A percentile compares a stretch with the other conserved stretches of the same genome.
These are phyloP conservation scores for Graphilbum ipis-grandicollis DNA, from an alignment of 2,329 filamentous ascomycete genomes.

Conservation along the genomic window DNA sequence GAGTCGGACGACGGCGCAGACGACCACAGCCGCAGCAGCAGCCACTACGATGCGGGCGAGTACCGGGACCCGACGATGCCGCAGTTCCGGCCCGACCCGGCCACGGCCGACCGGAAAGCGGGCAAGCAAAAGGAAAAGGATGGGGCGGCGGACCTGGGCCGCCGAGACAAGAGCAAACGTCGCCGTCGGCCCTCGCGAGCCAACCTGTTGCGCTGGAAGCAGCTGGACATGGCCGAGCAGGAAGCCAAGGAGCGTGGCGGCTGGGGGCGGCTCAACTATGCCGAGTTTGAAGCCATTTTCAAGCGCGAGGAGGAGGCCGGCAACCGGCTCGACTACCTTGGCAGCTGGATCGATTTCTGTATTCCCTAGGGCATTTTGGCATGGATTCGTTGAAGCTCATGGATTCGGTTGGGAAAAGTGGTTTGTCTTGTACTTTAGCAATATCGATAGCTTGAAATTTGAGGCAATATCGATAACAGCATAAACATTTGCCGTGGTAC, in stretches of 20 bases:
- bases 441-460: too few species aligned
- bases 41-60: not conserved
- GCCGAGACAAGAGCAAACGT: not conserved
- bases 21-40: not conserved
- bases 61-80: slow-evolving; percentile 46
- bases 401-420: too few species aligned
- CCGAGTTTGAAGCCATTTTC: slow-evolving; percentile 66
- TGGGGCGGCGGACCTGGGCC: not conserved
- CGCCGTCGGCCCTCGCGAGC: not conserved
- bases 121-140: not conserved
- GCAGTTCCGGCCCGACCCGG: slow-evolving; percentile 46
- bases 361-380: slow-evolving; percentile 29
- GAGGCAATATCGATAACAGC: too few species aligned
- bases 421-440: too few species aligned
- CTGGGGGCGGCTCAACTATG: slow-evolving; percentile 57
- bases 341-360: slow-evolving; percentile 78
- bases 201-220: slow-evolving; percentile 30
- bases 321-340: slow-evolving; percentile 60
- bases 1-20: slow-evolving; percentile 5
- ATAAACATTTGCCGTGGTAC: too few species aligned
- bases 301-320: slow-evolving; percentile 44
- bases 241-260: slow-evolving; percentile 59
- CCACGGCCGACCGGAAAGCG: slow-evolving; percentile 1
- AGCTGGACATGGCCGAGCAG: slow-evolving; percentile 46
- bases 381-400: too few species aligned